A percentile compares a stretch with the other conserved stretches of the same genome.
Conservation (phyloP, 2,329 filamentous ascomycete species). For the Daldinia sp. region DNA sequence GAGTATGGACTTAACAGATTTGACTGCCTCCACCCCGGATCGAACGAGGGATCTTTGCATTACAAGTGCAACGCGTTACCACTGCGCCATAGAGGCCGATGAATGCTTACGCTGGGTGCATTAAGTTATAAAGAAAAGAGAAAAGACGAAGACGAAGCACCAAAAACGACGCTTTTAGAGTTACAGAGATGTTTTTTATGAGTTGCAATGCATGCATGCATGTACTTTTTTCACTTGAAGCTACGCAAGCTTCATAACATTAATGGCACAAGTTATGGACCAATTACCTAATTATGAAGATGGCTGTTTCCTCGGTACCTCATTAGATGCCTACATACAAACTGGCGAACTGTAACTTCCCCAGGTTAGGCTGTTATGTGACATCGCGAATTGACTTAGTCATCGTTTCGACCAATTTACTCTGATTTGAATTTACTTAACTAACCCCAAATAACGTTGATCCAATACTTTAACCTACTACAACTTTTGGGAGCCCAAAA, state of each 20-base stretch:
- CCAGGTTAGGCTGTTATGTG: too few species aligned
- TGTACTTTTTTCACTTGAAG: not conserved
- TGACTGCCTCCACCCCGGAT: conserved; percentile 46
- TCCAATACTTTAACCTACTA: not conserved
- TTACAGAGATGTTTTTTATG: not conserved
- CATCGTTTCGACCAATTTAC: not conserved
- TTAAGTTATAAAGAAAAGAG: not conserved
- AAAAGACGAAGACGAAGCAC: not conserved
- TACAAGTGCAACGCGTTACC: conserved; percentile 51
- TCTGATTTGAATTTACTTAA: too few species aligned
- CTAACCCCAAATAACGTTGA: too few species aligned
- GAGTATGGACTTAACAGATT: conserved; percentile 15
- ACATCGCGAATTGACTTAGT: not conserved
- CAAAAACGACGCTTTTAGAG: not conserved
- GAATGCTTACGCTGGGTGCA: not conserved
- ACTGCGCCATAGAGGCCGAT: conserved; percentile 46
- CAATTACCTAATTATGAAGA: not conserved
- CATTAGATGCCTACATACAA: too few species aligned
- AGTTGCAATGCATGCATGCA: not conserved
- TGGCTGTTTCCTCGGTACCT: not conserved
- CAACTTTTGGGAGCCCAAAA: not conserved
- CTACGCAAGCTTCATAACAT: not conserved
- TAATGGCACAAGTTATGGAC: not conserved
- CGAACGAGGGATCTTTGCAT: conserved; percentile 49
- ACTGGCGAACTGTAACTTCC: too few species aligned